A percentile compares a stretch with the other conserved stretches of the same genome.
Evolutionary conservation across 2,329 filamentous ascomycete genomes (phyloP).

Genomic region (Pezicula rhizophila): DNA sequence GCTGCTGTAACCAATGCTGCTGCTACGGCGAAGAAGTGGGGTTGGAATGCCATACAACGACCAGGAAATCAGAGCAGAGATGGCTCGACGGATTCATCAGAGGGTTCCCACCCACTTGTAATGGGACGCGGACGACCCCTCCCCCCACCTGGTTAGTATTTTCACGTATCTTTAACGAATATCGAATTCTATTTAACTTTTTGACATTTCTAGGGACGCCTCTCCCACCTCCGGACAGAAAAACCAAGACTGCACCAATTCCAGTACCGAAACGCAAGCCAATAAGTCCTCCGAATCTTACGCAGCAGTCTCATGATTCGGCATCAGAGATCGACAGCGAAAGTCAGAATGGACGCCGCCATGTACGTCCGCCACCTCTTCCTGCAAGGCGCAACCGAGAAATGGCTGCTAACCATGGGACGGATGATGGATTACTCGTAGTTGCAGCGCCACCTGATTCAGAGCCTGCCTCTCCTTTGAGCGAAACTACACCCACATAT

Average conservation of each 20-base stretch:
- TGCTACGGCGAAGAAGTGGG: slow-evolving; percentile 52
- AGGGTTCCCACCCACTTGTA: slow-evolving; percentile 49
- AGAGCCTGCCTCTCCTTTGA: slow-evolving; percentile 46
- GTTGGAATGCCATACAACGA: slow-evolving; percentile 49
- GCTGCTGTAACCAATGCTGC: slow-evolving; percentile 51
- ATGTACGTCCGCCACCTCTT: slow-evolving; percentile 38
- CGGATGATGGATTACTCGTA: slow-evolving; percentile 52
- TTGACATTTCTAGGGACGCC: slow-evolving; percentile 57
- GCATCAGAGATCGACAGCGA: slow-evolving; percentile 24
- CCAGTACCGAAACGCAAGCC: slow-evolving; percentile 61
- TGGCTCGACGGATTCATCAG: slow-evolving; percentile 10
- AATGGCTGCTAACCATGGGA: slow-evolving; percentile 29
- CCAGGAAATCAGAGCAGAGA: slow-evolving; percentile 31
- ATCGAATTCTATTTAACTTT: too few species aligned
- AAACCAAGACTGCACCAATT: slow-evolving; percentile 50
- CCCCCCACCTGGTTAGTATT: slow-evolving; percentile 44
- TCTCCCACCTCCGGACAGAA: slow-evolving; percentile 62
- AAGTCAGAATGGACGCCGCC: slow-evolving; percentile 17
- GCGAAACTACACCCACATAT: slow-evolving; percentile 28
- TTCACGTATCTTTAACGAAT: too few species aligned
- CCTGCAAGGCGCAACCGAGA: slow-evolving; percentile 31
- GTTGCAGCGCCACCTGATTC: slow-evolving; percentile 64
- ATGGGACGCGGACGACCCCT: slow-evolving; percentile 79
- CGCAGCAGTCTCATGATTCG: slow-evolving; percentile 16
- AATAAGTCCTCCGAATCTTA: slow-evolving; percentile 38